Evolutionary conservation across 352 stramenopile species (phyloP).

Genomic region (Phytopythium litorale): DNA sequence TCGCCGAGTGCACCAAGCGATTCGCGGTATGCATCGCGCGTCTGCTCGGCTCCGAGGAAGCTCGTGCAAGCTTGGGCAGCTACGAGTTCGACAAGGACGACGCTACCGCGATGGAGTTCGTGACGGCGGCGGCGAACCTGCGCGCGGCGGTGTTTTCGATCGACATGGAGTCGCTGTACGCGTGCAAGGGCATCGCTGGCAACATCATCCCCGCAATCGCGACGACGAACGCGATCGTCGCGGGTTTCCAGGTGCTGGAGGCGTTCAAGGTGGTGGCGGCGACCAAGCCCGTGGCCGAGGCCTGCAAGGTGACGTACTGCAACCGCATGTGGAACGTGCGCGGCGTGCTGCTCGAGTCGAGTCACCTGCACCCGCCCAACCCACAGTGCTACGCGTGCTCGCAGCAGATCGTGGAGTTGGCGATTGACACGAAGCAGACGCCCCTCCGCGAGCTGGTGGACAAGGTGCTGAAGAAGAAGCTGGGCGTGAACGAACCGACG

Average conservation of each 20-base stretch:
- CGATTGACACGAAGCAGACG: conserved; percentile 88
- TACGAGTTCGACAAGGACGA: conserved; percentile 99
- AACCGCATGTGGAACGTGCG: conserved; percentile 89
- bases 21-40: conserved; percentile 71
- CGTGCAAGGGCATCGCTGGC: conserved; percentile 98
- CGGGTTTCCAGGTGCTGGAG: conserved; percentile 90
- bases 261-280: conserved; percentile 80
- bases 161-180: conserved; percentile 80
- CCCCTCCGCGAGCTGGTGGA: conserved; percentile 75
- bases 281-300: conserved; percentile 53
- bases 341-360: conserved; percentile 92
- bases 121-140: conserved; percentile 97
- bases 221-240: conserved; percentile 99
- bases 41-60: conserved; percentile 52
- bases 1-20: conserved; percentile 85
- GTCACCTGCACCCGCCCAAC: conserved; percentile 87
- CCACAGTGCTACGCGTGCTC: conserved; percentile 96
- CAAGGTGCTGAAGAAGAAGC: conserved; percentile 80
- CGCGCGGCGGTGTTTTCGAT: conserved; percentile 87
- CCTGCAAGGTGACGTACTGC: conserved; percentile 94
- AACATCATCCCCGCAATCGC: conserved; percentile 99
- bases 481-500: conserved; percentile 89
- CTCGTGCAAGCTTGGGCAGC: conserved; percentile 59
- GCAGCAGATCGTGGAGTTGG: conserved; percentile 89
- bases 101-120: conserved; percentile 94